Evolutionary conservation across 2,329 filamentous ascomycete genomes (phyloP), one percentile per base, ranked within the genome.

Genomic region (Colletotrichum agaves): DNA sequence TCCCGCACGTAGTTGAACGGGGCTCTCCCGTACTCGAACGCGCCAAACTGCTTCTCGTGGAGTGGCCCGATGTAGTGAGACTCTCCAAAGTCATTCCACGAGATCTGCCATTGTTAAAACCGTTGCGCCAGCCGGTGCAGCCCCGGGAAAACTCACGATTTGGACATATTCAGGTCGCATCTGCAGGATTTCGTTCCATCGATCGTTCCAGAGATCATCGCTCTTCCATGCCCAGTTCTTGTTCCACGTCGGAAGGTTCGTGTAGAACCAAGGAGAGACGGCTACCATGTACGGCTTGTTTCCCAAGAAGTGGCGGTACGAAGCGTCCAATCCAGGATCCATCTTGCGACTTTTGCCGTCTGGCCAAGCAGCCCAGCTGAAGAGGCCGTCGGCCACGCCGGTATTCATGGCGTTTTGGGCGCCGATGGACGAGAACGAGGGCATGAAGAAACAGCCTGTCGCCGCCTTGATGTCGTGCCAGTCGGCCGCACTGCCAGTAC

Each of bases 141-240:
- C 11, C 4, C 2, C 11, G 5, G 15, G n/a, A n/a, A 80, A 17
- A 82, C 79, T 82, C 17, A 84, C 74, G 63, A 83, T 81, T 70
- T 78, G 72, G 21, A 87, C 80, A 11, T 82, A 81, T 33, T 82
- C 79, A 0, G 86, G 84, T 46, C 81, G 73, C 1, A 86, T 35
- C 5, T 81, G n/a, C 78, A 82, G 78, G 78, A 88, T 60, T 83
- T 81, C 72, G 15, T 82, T 77, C 88, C 88, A 90, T 13, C 88
- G 84, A 57, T 87, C 79, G 69, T 82, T 83, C 87, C 88, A 91
- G 10, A 90, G 75, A 62, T 84, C 79, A 70, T 90, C 88, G 13
- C 86, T 85, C 27, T 82, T 81, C 81, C 86, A 90, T 4, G 89
- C 78, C 87, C 88, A 91, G 73, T 88, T 88, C 77, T 90, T 90